phyloP scores from a whole-genome alignment of 2,329 filamentous ascomycete species.

The Talaromyces pinophilus region DNA sequence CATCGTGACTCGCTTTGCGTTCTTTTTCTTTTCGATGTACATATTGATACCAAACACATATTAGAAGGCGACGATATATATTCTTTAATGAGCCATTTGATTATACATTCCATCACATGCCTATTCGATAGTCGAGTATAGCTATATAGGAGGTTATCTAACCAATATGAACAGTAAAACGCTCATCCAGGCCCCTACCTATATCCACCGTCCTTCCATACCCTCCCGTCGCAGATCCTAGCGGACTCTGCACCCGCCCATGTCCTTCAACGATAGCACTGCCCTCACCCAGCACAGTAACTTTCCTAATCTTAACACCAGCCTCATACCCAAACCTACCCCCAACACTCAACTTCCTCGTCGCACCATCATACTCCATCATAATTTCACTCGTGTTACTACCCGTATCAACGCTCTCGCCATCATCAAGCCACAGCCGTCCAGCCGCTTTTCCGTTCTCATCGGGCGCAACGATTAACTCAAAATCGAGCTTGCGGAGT shows the following conservation, averaged over 20 bases:
- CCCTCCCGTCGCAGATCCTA: not conserved
- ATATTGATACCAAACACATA: constrained; percentile 20
- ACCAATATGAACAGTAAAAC: constrained; percentile 18
- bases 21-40: constrained; percentile 1
- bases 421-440: constrained; percentile 22
- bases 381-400: constrained; percentile 55
- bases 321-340: constrained; percentile 34
- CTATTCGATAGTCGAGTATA: not conserved
- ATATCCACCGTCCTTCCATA: constrained; percentile 5
- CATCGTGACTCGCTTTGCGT: not conserved
- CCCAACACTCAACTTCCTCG: constrained; percentile 42
- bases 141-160: not conserved
- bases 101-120: not conserved
- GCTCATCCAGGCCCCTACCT: not conserved
- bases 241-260: not conserved
- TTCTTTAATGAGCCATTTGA: not conserved
- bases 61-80: constrained; percentile 7
- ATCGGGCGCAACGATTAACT: constrained; percentile 67
- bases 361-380: constrained; percentile 59
- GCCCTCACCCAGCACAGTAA: constrained; percentile 35
- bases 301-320: constrained; percentile 34
- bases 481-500: constrained; percentile 64
- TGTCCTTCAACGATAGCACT: not conserved
- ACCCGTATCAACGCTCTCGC: constrained; percentile 14
- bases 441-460: constrained; percentile 12